Evolutionary conservation across 208 protist genomes (phyloP).

Genomic region (Crithidia acanthocephali): DNA sequence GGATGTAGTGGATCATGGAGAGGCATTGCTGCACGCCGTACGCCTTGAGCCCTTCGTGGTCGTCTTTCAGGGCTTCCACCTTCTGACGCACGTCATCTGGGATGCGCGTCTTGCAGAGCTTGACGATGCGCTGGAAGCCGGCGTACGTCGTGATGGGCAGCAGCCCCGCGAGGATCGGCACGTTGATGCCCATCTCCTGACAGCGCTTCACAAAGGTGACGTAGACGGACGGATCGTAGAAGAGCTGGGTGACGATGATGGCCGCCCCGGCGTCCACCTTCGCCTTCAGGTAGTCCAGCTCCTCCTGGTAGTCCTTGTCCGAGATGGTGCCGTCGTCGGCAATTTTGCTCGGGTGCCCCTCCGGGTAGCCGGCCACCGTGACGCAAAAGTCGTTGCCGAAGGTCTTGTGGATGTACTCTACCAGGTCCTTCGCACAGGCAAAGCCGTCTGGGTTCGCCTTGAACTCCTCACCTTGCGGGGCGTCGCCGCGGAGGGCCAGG

Average conservation of each 20-base stretch:
- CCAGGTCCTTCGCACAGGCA: conserved; percentile 93
- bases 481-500: conserved; percentile 94
- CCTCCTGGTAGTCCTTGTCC: conserved; percentile 63
- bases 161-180: conserved; percentile 95
- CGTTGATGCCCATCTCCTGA: conserved; percentile 87
- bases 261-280: conserved; percentile 98
- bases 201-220: conserved; percentile 91
- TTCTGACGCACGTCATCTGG: conserved; percentile 47
- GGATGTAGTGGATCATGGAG: conserved; percentile 64
- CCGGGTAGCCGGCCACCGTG: conserved; percentile 93
- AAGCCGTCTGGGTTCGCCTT: conserved; percentile 76
- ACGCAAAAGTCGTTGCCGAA: conserved; percentile 97
- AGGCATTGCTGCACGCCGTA: conserved; percentile 69
- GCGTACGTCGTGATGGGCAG: conserved; percentile 91
- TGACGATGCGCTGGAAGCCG: conserved; percentile 70
- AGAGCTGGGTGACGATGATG: conserved; percentile 97
- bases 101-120: conserved; percentile 77
- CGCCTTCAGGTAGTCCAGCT: conserved; percentile 93
- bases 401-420: conserved; percentile 91
- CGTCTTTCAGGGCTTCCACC: conserved; percentile 69
- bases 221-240: conserved; percentile 95
- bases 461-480: conserved; percentile 66
- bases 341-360: conserved; percentile 86
- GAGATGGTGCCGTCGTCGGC: conserved; percentile 60
- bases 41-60: conserved; percentile 50